A percentile compares a stretch with the other conserved stretches of the same genome.
Conservation (phyloP, 352 stramenopile genomes). For the Phytopythium boreale region DNA sequence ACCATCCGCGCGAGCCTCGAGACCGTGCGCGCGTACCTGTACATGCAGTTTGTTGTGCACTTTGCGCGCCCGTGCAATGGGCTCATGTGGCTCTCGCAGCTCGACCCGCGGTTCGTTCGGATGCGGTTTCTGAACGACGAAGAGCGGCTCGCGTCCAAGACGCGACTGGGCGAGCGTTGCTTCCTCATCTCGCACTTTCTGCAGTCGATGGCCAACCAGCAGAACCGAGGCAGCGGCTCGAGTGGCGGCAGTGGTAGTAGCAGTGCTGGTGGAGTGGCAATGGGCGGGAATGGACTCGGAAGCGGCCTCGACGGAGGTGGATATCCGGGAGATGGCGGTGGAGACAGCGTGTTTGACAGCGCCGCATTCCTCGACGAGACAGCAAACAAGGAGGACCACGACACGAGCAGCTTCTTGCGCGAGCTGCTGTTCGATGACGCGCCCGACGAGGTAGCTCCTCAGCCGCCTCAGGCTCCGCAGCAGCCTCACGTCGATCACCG, state of each 20-base stretch:
- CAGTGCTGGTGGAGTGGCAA: neutral
- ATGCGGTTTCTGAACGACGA: constrained; percentile 46
- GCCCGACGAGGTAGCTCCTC: constrained; percentile 28
- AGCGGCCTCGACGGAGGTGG: neutral
- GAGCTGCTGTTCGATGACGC: constrained; percentile 47
- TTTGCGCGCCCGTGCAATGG: constrained; percentile 34
- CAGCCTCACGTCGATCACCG: constrained; percentile 20
- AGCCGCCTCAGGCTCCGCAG: constrained; percentile 22
- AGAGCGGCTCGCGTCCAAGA: constrained; percentile 42
- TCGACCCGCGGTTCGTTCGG: constrained; percentile 44
- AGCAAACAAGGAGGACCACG: constrained; percentile 35
- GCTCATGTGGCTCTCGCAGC: constrained; percentile 47
- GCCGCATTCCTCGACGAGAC: constrained; percentile 38
- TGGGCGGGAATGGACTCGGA: neutral
- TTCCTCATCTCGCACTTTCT: constrained; percentile 37
- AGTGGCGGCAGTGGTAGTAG: constrained; percentile 1
- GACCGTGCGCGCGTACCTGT: constrained; percentile 28
- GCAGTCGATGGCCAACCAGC: constrained; percentile 31
- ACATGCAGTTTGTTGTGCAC: constrained; percentile 31
- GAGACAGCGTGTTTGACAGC: constrained; percentile 22
- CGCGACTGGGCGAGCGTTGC: constrained; percentile 34
- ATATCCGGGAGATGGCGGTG: neutral
- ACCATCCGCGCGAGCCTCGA: constrained; percentile 19
- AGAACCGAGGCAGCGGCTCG: constrained; percentile 11
- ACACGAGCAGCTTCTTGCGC: constrained; percentile 43